phyloP scores from a whole-genome alignment of 1,284 basidiomycete species.

The Golubevia pallescens region DNA sequence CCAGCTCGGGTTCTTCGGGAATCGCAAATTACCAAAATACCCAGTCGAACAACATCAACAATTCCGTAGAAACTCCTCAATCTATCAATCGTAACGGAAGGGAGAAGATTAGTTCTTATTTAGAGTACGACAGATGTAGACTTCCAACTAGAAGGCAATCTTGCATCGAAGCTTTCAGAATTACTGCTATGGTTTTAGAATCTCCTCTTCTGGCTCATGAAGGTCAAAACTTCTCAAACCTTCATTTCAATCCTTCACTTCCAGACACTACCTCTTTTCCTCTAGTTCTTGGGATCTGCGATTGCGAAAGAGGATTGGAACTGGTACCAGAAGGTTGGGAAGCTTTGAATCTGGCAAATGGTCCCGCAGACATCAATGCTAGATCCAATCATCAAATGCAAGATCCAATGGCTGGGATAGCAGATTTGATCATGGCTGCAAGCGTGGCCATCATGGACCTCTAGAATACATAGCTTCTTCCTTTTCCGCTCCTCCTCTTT shows the following conservation, averaged over 20 bases:
- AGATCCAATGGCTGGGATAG: constrained; percentile 24
- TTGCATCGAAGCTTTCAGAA: constrained; percentile 20
- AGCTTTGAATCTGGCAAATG: constrained; percentile 20
- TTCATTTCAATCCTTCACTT: constrained; percentile 14
- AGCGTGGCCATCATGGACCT: constrained; percentile 37
- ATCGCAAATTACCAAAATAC: neutral
- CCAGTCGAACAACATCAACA: neutral
- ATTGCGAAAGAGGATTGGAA: constrained; percentile 22
- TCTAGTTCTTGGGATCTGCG: constrained; percentile 37
- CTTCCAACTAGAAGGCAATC: constrained; percentile 4
- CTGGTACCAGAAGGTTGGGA: constrained; percentile 39
- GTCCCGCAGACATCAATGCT: neutral
- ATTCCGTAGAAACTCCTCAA: too few species aligned
- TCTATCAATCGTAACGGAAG: too few species aligned
- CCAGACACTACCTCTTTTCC: constrained; percentile 33
- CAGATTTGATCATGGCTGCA: constrained; percentile 32
- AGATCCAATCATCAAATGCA: neutral
- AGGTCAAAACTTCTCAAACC: too few species aligned
- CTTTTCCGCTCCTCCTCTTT: too few species aligned
- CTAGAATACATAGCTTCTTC: constrained; percentile 10
- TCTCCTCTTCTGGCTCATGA: constrained; percentile 9
- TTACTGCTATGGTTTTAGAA: constrained; percentile 29
- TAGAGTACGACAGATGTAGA: constrained; percentile 1
- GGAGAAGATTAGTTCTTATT: too few species aligned
- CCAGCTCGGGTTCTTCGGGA: too few species aligned